These are phyloP conservation scores for Chaetomium globosum DNA, from an alignment of 2,329 filamentous ascomycete genomes.

Conservation along the genomic window DNA sequence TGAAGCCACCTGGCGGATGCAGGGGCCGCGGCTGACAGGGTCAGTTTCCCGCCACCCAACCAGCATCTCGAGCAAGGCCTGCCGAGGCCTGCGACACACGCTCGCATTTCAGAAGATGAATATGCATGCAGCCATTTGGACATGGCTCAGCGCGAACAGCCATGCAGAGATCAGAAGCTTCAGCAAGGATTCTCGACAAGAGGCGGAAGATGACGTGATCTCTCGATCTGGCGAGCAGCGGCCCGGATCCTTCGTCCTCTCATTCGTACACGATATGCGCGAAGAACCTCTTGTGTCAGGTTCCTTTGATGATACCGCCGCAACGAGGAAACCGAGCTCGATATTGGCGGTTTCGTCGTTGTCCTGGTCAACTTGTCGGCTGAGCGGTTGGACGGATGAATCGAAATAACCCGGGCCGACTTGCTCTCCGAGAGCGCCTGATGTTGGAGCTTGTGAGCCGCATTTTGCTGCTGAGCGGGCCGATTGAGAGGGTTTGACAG, in stretches of 20 bases:
- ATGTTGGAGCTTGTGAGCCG: neutral
- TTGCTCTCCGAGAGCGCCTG: neutral
- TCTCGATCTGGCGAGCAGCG: neutral
- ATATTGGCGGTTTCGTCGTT: neutral
- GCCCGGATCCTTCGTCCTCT: slow-evolving; percentile 11
- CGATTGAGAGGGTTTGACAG: slow-evolving; percentile 11
- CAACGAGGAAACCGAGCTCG: slow-evolving; percentile 1
- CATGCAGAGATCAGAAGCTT: neutral
- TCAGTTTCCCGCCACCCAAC: slow-evolving; percentile 29
- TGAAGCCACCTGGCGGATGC: slow-evolving; percentile 16
- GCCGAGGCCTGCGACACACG: slow-evolving; percentile 18
- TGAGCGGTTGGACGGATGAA: slow-evolving; percentile 3
- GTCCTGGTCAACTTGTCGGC: neutral
- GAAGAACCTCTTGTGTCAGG: neutral
- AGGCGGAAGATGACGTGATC: slow-evolving; percentile 10
- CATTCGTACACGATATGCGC: neutral
- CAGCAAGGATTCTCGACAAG: neutral
- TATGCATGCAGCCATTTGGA: neutral
- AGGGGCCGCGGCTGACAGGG: slow-evolving; percentile 30
- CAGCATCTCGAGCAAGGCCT: slow-evolving; percentile 18
- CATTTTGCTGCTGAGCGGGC: slow-evolving; percentile 12
- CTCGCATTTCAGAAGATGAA: neutral
- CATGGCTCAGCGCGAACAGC: neutral
- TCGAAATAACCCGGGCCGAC: slow-evolving; percentile 12
- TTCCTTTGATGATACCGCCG: neutral